Percentiles rank a stretch among this genome's conserved stretches.
phyloP scores from a whole-genome alignment of 108 stramenopile species.

The Aurantiochytrium sp. region DNA sequence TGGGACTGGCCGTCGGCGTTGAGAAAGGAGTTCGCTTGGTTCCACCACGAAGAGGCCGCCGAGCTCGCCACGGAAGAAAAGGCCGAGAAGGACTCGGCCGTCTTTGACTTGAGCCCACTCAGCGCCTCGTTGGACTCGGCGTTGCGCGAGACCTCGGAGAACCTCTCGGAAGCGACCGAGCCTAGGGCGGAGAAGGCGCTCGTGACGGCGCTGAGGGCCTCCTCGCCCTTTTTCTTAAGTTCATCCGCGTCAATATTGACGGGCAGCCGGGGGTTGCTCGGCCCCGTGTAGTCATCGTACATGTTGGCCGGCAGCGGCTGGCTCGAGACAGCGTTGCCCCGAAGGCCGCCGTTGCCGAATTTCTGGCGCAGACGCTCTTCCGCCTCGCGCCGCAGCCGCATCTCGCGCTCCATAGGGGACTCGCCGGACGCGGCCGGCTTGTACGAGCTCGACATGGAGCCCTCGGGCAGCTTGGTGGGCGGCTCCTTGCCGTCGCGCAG shows the following conservation, averaged over 20 bases:
- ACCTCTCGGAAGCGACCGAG: background rate
- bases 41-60: slow-evolving; percentile 15
- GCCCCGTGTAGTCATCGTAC: background rate
- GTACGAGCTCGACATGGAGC: background rate
- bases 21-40: background rate
- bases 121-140: background rate
- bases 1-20: background rate
- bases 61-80: no score
- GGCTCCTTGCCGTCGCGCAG: background rate
- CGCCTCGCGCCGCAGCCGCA: background rate
- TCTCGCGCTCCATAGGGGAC: background rate
- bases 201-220: background rate
- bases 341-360: background rate
- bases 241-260: background rate
- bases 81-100: background rate
- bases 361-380: background rate
- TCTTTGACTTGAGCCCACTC: background rate
- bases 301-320: slow-evolving; percentile 3
- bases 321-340: background rate
- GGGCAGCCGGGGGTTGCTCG: background rate
- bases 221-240: background rate
- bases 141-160: background rate
- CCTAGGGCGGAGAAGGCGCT: background rate
- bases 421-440: background rate
- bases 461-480: background rate